Evolutionary conservation across 805 yeast genomes (phyloP), one percentile per base, ranked within the genome.

Genomic region (Pichia insulana): DNA sequence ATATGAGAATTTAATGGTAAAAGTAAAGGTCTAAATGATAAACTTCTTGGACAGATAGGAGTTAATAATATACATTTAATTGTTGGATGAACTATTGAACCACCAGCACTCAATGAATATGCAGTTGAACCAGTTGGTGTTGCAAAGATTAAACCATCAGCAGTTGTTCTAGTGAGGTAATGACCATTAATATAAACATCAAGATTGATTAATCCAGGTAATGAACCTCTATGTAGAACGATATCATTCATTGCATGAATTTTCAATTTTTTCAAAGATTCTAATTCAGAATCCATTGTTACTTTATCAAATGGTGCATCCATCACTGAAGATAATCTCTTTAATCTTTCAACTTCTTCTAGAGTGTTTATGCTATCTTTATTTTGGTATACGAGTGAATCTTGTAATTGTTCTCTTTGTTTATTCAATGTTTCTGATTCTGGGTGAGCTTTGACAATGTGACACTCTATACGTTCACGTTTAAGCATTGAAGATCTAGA

Each of bases 121-220:
- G 97, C 96, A 0, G 97, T 89, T 9, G 95, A 85, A 0, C 97
- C 97, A 0, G 97, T 89, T 15, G 97, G 97, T 0, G 97, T 84
- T 3, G 92, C 73, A 36, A 87, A 69, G 5, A 80, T 76, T 8
- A 89, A 72, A 31, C 97, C 97, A 61, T 90, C 97, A 1, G 94
- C 96, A 0, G 90, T 83, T 4, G 96, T 88, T 41, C 89, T 76
- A 7, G 97, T 90, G 41, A 90, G 65, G 54, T 80, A 83, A 57
- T 83, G 81, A 18, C 85, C 87, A 59, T 89, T 92, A 22, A 89
- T 81, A 50, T 71, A 78, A n/a, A 90, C 80, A 50, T 89, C 96
- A 45, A 90, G 67, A 40, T 83, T 78, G 2, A 92, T 78, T 48
- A 90, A 69, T 55, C 86, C 89, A 2, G 97, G 96, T 27, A 85